Conservation (phyloP, 768 basidiomycete genomes). For the Kwoniella sp. region DNA sequence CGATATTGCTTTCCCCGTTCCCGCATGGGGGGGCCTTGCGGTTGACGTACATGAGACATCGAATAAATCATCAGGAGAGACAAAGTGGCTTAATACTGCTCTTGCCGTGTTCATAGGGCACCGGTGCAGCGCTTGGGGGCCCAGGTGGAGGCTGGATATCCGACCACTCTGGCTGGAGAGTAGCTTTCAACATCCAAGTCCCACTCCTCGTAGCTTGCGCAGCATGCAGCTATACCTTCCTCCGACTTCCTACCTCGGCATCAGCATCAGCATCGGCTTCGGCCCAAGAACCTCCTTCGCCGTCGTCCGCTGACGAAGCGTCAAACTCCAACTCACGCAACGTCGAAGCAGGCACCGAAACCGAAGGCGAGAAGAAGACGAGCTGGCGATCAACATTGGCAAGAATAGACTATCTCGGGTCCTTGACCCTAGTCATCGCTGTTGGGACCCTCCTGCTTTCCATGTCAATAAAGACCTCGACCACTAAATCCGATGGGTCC, state of each 20-base stretch:
- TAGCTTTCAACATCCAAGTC: conserved; percentile 44
- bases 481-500: conserved; percentile 61
- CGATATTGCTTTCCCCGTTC: no score
- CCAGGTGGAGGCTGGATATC: conserved; percentile 62
- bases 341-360: neutral
- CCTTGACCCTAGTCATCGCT: conserved; percentile 42
- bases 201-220: conserved; percentile 25
- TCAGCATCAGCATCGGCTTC: neutral
- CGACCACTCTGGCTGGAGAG: conserved; percentile 79
- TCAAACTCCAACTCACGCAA: no score
- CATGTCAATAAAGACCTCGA: conserved; percentile 54
- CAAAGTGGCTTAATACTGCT: no score
- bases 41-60: neutral
- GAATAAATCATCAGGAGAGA: no score
- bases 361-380: neutral
- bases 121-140: conserved; percentile 61
- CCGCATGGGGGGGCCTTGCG: no score
- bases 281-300: neutral
- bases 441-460: conserved; percentile 50
- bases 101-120: conserved; percentile 61
- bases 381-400: conserved; percentile 27
- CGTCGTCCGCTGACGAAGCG: no score
- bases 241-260: conserved; percentile 5
- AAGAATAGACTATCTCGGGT: conserved; percentile 51
- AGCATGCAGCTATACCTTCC: conserved; percentile 13